Base-by-base conservation (phyloP, 225 moss, liverwort and hornwort species). In the Bryum argenteum region DNA sequence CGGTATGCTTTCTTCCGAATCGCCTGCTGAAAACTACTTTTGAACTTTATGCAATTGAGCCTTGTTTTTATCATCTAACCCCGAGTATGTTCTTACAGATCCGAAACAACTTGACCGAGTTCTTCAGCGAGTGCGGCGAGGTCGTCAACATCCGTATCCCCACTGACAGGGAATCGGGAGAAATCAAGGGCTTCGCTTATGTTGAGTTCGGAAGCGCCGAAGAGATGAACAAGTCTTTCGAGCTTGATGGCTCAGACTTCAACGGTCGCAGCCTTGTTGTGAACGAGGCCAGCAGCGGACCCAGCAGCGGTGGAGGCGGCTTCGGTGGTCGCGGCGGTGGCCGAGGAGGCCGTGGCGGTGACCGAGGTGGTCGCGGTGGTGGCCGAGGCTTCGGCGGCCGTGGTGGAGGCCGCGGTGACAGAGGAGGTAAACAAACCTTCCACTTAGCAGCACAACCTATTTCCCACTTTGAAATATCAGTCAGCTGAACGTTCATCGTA, bases 111-210 rank as follows among this genome's bases (percentile, higher is more conserved):
- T 74, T 97, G 83, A 88, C 74, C 6, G 77, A 87, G 66, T 89
- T 84, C 62, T 93, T 97, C 58, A 14, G 69, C 23, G 86, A 92
- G 0, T 89, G 88, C 53, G 92, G 92, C 11, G 44, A 65, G 0
- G 76, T 97, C 6, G 1, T 73, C 13, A 87, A 70, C 61, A 78
- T 97, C 12, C 85, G 90, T 19, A 90, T 97, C 51, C 97, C 89
- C 0, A 90, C 70, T 1, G 90, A 94, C 54, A 76, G 80, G 60
- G 96, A 96, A 40, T 71, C 88, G 11, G 87, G 89, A 54, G 78
- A 82, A 52, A 82, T 88, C 9, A 96, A 89, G 78, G 96, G 93
- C 54, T 88, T 93, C 65, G 93, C 93, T 0, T 93, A 91, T 39
- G 10, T 93, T 18, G 90, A 91, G 68, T 96, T 96, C 28, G 64